Evolutionary conservation across 306 rosid genomes (phyloP), one percentile per base, ranked within the genome.

Genomic region (Citrullus mucosospermus): DNA sequence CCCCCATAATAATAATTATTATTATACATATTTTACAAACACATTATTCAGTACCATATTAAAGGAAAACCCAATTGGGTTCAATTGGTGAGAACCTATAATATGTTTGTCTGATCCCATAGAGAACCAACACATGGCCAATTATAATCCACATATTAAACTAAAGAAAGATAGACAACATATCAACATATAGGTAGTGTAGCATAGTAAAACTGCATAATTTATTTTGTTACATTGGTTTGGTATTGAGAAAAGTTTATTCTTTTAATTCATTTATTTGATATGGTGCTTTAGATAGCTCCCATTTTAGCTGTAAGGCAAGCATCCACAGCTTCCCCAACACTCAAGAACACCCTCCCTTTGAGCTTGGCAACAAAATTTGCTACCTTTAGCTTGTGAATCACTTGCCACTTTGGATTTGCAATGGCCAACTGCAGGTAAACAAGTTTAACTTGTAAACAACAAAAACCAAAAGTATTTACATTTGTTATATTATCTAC

Each of bases 351-450:
- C 20, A 93, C 85, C 51, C 80, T 85, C 15, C 90, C 96, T 69
- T 83, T 82, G 3, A 91, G 85, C 81, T 88, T 87, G 50, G 17
- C 56, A 30, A 88, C 86, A 84, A 88, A 93, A 66, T 91, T 85
- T 5, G 93, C 85, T 25, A 88, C 74, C 87, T 77, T 93, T 25
- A 90, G 89, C 88, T 91, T 93, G 92, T 93, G 97, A 82, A 91
- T 91, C 59, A 90, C 92, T 84, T 87, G 88, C 97, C 97, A 93
- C 54, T 91, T 88, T 0, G 98, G 98, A 71, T 87, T 93, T 3
- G 85, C 91, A 76, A 93, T 77, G 51, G 91, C 90, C 74, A 93
- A 66, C 98, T 93, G 85, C 2, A 14, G 32, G 7, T 9, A 0
- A 59, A n/a, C 34, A 59, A n/a, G 3, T 28, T 59, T 59, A 22